Base-by-base conservation (phyloP, 345 rosid species). In the Acer saccharum region DNA sequence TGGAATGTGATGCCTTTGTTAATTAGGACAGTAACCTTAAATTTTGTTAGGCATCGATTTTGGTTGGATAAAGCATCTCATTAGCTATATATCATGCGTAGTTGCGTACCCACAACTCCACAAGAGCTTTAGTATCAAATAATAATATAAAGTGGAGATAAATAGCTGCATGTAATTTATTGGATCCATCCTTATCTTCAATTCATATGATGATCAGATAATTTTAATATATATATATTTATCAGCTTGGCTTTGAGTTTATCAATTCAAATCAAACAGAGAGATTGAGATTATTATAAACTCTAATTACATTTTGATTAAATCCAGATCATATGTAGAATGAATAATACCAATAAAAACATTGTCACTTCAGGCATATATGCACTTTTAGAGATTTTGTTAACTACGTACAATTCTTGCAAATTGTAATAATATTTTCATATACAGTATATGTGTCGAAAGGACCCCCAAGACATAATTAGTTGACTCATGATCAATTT, bases 1-100 rank as follows among this genome's bases (percentile, higher is more conserved):
- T 76, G 20, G 69, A 71, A 63, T 72, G 48, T 55, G 77, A 78
- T 78, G 77, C 81, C 72, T 73, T 66, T 64, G 6, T 35, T 4
- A 4, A 62, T 60, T 32, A 63, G 73, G 68, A 29, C 46, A 4
- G 39, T 60, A 77, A 77, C 74, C 69, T 77, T 77, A 69, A 69
- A 18, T 60, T 61, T 60, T 60, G 48, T 61, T 2, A 72, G 68
- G 72, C 73, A 78, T 52, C 71, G 39, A 35, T 35, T 0, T 35
- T 35, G 39, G 5, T 35, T 4, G 39, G 41, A 65, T 65, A 78
- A 78, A 23, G 81, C 72, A 65, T 54, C 58, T 13, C 44, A 69
- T 58, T 11, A 25, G 61, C 64, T 18, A 18, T 27, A 18, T 35
- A 32, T 32, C 39, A 57, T 17, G 23, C 18, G 1, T 27, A 27